A percentile compares a stretch with the other conserved stretches of the same genome.
Conservation (phyloP, 2,329 filamentous ascomycete genomes). For the Hymenoscyphus repandus region DNA sequence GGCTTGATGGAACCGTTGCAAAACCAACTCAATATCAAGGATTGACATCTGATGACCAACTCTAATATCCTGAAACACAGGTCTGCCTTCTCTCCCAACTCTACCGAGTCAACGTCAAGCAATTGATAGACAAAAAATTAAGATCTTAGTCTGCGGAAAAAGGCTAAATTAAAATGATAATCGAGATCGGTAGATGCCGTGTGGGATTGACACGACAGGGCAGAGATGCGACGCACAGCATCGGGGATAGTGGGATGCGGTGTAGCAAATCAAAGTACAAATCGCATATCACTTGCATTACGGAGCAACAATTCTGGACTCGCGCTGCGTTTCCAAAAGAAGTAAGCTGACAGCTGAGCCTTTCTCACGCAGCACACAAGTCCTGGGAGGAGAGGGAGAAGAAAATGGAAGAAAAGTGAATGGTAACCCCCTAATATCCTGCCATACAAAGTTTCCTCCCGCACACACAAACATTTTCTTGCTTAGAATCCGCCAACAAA, state of each 20-base stretch:
- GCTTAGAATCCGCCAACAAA: too few relatives aligned
- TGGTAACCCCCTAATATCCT: neutral
- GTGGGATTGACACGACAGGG: neutral
- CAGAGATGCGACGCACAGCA: neutral
- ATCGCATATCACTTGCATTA: neutral
- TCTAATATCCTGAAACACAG: neutral
- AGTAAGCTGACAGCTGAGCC: conserved; percentile 7
- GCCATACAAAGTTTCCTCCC: too few relatives aligned
- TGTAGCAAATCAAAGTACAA: neutral
- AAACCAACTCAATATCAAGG: neutral
- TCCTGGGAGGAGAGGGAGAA: neutral
- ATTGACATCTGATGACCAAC: neutral
- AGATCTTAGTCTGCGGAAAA: too few relatives aligned
- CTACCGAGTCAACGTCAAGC: neutral
- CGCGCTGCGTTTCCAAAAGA: neutral
- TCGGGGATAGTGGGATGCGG: neutral
- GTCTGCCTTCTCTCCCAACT: neutral
- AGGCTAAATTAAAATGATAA: too few relatives aligned
- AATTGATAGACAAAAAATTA: too few relatives aligned
- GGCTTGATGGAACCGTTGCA: neutral
- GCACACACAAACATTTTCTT: too few relatives aligned
- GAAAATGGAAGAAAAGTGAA: neutral
- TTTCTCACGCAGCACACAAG: neutral
- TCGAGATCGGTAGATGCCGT: neutral
- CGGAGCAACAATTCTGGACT: neutral